Conservation (phyloP, 306 rosid species). For the Castanopsis chinensis region DNA sequence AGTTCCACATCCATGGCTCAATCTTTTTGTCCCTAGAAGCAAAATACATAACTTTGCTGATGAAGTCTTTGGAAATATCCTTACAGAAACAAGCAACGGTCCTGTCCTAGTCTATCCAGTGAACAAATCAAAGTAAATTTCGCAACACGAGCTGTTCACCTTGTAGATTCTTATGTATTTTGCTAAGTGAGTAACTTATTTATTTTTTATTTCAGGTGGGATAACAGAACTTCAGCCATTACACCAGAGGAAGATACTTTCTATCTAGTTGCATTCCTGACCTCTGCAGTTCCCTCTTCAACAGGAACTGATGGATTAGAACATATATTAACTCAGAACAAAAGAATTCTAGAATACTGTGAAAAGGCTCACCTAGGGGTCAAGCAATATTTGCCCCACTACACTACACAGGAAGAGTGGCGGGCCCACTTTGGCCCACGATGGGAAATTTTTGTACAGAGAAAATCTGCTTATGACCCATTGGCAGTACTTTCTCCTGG, state of each 20-base stretch:
- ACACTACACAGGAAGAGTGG: constrained; percentile 74
- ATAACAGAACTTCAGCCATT: constrained; percentile 64
- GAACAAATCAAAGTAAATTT: constrained; percentile 69
- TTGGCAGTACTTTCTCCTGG: constrained; percentile 86
- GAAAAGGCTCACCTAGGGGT: constrained; percentile 64
- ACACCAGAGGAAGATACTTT: constrained; percentile 85
- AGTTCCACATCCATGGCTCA: constrained; percentile 99
- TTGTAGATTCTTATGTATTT: not conserved
- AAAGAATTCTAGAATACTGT: constrained; percentile 77
- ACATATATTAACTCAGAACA: constrained; percentile 74
- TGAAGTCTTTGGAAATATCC: constrained; percentile 82
- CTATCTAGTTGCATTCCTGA: constrained; percentile 83
- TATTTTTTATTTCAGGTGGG: constrained; percentile 72
- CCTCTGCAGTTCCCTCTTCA: constrained; percentile 82
- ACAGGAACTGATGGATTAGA: constrained; percentile 77
- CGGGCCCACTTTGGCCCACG: constrained; percentile 78
- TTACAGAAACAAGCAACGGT: constrained; percentile 66
- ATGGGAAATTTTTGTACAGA: constrained; percentile 70
- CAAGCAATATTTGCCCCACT: constrained; percentile 89
- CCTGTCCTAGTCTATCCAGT: constrained; percentile 93
- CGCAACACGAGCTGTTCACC: not conserved
- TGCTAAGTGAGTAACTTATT: constrained; percentile 1
- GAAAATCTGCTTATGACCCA: constrained; percentile 86
- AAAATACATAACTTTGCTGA: constrained; percentile 69
- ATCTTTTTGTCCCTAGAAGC: constrained; percentile 86